A percentile compares a stretch with the other conserved stretches of the same genome.
Conservation (phyloP, 805 yeast genomes). For the Myxozyma lipomycoides region DNA sequence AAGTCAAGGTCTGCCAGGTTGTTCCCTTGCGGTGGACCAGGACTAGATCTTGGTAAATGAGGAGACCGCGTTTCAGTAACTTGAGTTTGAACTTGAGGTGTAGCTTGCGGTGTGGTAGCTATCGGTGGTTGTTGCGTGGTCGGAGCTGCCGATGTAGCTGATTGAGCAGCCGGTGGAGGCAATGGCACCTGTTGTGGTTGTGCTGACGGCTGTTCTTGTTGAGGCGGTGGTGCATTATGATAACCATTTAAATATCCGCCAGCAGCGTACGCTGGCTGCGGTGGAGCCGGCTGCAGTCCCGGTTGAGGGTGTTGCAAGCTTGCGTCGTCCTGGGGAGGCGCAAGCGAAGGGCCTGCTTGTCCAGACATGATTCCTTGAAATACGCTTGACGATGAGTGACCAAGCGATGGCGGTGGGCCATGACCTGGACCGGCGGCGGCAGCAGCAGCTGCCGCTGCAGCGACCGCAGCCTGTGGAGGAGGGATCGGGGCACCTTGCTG, state of each 20-base stretch:
- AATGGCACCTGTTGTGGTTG: slow-evolving; percentile 11
- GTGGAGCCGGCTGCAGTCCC: slow-evolving; percentile 32
- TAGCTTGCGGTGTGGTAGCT: neutral
- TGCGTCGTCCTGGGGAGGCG: slow-evolving; percentile 32
- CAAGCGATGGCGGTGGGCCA: slow-evolving; percentile 33
- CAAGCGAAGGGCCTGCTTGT: slow-evolving; percentile 31
- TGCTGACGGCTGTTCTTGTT: slow-evolving; percentile 19
- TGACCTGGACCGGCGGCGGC: slow-evolving; percentile 1
- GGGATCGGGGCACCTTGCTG: slow-evolving; percentile 32
- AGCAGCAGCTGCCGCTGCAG: neutral
- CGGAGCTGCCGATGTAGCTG: slow-evolving; percentile 23
- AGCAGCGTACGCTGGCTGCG: slow-evolving; percentile 26
- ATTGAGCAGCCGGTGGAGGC: slow-evolving; percentile 9
- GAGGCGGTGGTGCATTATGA: slow-evolving; percentile 25
- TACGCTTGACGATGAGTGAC: slow-evolving; percentile 34
- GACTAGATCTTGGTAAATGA: slow-evolving; percentile 24
- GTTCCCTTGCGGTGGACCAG: slow-evolving; percentile 34
- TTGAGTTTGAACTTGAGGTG: slow-evolving; percentile 10
- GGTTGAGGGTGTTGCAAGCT: slow-evolving; percentile 30
- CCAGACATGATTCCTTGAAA: slow-evolving; percentile 37
- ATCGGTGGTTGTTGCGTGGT: slow-evolving; percentile 19
- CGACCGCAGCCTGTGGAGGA: slow-evolving; percentile 6
- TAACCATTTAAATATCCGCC: slow-evolving; percentile 24
- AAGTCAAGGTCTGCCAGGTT: slow-evolving; percentile 64
- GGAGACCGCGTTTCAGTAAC: slow-evolving; percentile 22